Base-by-base conservation (phyloP, 1,284 basidiomycete genomes). In the Malassezia furfur region DNA sequence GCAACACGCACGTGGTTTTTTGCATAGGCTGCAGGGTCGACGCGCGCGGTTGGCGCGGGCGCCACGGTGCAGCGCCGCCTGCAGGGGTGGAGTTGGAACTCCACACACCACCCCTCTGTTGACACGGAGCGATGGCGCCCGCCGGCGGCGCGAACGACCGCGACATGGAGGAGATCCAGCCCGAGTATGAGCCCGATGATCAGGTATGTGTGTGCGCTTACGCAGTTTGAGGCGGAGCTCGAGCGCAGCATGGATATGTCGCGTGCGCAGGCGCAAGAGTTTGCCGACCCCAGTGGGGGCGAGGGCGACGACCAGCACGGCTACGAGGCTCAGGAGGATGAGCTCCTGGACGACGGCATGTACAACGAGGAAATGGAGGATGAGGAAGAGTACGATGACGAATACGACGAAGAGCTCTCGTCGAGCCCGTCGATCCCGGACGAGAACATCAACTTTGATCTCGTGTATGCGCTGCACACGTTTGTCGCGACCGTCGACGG, bases 381-480 rank as follows among this genome's bases (percentile, higher is more conserved):
- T 15, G 62, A 68, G 46, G 63, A 66, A 19, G 63, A 66, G n/a
- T 63, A 69, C 17, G 68, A 72, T 4, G 70, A 53, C 15, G 66
- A 69, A 5, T 62, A 68, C 15, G 72, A 74, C 21, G 71, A 68
- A 34, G 72, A 74, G 30, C 60, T 74, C 30, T 73, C 70, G 41
- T 70, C 67, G 8, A 72, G 69, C 46, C 72, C 72, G 1, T 68
- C 66, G n/a, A 74, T 74, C 40, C 72, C 72, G 0, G 72, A 74
- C 55, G 72, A 74, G 44, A 73, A 74, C 57, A 74, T 74, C 63
- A 67, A 74, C 63, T 74, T 74, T 51, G 72, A 74, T 41, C 65
- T 74, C 40, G 72, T 74, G n/a, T 74, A 74, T 52, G 70, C 72
- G 17, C 54, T 74, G 25, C 72, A 74, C 60, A 74, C 71, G 45